Evolutionary conservation across 2,329 filamentous ascomycete genomes (phyloP).

Genomic region (Salinomyces thailandicus): DNA sequence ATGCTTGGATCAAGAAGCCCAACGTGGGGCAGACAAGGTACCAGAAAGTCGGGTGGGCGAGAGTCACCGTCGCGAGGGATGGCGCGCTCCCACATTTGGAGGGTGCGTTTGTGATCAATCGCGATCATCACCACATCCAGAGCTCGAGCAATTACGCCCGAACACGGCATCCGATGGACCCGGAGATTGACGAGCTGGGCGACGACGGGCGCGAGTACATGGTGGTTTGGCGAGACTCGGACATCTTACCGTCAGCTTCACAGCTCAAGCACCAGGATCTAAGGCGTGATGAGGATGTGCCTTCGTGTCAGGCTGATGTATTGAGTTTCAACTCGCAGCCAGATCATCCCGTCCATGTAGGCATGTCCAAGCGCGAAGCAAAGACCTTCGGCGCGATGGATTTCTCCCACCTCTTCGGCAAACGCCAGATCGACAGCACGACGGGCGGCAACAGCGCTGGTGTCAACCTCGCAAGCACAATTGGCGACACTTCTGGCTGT

Average conservation of each 20-base stretch:
- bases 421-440: conserved; percentile 55
- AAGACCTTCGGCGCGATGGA: conserved; percentile 51
- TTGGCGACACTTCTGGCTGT: conserved; percentile 76
- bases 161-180: conserved; percentile 63
- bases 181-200: conserved; percentile 42
- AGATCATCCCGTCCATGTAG: conserved; percentile 54
- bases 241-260: conserved; percentile 46
- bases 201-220: conserved; percentile 59
- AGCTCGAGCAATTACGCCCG: conserved; percentile 61
- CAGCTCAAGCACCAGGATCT: conserved; percentile 47
- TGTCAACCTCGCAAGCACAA: conserved; percentile 65
- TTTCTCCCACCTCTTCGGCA: conserved; percentile 58
- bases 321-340: conserved; percentile 68
- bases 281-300: conserved; percentile 30
- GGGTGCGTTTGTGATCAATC: conserved; percentile 71
- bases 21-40: conserved; percentile 49
- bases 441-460: conserved; percentile 66
- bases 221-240: conserved; percentile 86
- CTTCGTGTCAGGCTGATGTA: conserved; percentile 59
- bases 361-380: conserved; percentile 44
- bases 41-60: conserved; percentile 76
- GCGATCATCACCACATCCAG: conserved; percentile 80
- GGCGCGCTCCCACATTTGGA: conserved; percentile 74
- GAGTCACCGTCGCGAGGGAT: conserved; percentile 67
- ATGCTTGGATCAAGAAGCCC: conserved; percentile 55